A percentile compares a stretch with the other conserved stretches of the same genome.
Conservation (phyloP, 306 rosid species). For the Cicer pinnatifidum region DNA sequence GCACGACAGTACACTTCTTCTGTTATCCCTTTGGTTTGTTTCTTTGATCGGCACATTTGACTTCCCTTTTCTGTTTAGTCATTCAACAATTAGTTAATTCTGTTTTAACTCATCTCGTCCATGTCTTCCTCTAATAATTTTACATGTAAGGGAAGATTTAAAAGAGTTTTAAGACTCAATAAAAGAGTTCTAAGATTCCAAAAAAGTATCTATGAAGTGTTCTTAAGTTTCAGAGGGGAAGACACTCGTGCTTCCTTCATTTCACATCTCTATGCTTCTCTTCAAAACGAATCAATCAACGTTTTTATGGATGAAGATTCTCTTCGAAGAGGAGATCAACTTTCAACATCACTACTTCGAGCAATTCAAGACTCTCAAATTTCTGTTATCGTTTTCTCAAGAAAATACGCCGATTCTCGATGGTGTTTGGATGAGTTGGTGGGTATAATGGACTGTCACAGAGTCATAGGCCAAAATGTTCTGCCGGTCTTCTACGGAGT, state of each 20-base stretch:
- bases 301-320: conserved; percentile 5
- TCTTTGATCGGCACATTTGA: too few species aligned
- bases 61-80: too few species aligned
- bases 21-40: too few species aligned
- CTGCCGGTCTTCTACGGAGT: conserved; percentile 13
- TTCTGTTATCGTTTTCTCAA: neutral
- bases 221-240: conserved; percentile 7
- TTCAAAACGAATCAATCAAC: neutral
- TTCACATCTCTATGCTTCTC: neutral
- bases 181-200: too few species aligned
- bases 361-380: neutral
- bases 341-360: neutral
- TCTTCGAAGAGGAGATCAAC: neutral
- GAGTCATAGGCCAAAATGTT: neutral
- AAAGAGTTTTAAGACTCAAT: accelerated
- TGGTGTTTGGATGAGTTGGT: conserved; percentile 1
- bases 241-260: neutral
- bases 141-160: too few species aligned
- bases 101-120: too few species aligned
- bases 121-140: too few species aligned
- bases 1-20: too few species aligned
- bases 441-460: neutral
- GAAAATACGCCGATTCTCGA: neutral
- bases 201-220: neutral
- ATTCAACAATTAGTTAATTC: too few species aligned